Evolutionary conservation across 768 basidiomycete species (phyloP).

Genomic region (Candolleomyces efflorescens): DNA sequence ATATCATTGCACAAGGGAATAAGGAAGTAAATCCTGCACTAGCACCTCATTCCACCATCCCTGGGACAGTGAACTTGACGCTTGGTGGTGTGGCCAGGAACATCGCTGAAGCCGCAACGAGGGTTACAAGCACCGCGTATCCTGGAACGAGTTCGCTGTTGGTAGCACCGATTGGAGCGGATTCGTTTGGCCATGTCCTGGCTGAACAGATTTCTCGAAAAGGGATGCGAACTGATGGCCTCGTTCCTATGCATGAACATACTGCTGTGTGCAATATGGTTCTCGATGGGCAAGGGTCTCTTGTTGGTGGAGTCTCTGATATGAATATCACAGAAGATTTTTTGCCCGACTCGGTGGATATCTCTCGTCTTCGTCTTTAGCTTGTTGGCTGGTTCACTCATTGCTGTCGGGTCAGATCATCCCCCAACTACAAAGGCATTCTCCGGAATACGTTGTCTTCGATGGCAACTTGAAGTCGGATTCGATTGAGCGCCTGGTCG

Average conservation of each 20-base stretch:
- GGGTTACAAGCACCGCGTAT: conserved; percentile 40
- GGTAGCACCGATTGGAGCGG: conserved; percentile 72
- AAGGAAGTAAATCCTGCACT: conserved; percentile 31
- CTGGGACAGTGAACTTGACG: conserved; percentile 68
- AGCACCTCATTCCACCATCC: conserved; percentile 62
- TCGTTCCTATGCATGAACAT: conserved; percentile 34
- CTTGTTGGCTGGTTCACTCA: background rate
- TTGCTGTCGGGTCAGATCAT: conserved; percentile 39
- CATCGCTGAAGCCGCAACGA: conserved; percentile 85
- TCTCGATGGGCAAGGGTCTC: conserved; percentile 62
- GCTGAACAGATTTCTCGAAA: conserved; percentile 47
- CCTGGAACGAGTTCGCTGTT: conserved; percentile 47
- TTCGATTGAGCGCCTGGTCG: conserved; percentile 47
- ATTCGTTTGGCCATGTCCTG: conserved; percentile 72
- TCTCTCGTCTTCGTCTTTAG: conserved; percentile 29
- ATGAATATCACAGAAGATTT: conserved; percentile 69
- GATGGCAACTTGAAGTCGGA: conserved; percentile 71
- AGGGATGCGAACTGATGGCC: conserved; percentile 83
- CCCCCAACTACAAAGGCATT: conserved; percentile 40
- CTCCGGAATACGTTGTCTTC: conserved; percentile 59
- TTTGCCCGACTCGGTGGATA: conserved; percentile 19
- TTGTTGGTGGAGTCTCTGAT: conserved; percentile 88
- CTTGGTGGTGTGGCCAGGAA: conserved; percentile 95
- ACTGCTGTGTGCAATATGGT: conserved; percentile 89
- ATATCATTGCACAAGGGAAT: conserved; percentile 64